Conservation (phyloP, 257 asterid genomes). For the Echium plantagineum region DNA sequence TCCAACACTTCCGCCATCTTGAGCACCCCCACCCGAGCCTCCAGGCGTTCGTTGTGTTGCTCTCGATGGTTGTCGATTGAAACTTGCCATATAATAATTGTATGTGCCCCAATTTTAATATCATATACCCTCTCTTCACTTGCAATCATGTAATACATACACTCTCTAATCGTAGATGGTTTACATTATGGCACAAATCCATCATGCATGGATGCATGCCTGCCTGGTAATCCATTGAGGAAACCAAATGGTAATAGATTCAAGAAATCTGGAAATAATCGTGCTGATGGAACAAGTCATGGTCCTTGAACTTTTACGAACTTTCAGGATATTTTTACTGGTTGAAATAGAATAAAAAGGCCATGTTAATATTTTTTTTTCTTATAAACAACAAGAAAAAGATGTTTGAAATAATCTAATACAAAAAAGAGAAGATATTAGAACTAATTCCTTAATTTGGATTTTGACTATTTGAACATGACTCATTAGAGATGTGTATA, state of each 20-base stretch:
- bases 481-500: too few species aligned
- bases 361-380: too few species aligned
- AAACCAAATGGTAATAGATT: background rate
- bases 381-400: background rate
- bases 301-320: background rate
- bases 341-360: background rate
- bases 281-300: slow-evolving; percentile 1
- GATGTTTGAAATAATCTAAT: background rate
- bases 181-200: background rate
- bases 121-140: too few species aligned
- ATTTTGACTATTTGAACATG: too few species aligned
- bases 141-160: background rate
- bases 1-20: background rate
- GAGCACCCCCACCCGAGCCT: slow-evolving; percentile 1
- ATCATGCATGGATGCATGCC: background rate
- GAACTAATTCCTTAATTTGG: too few species aligned
- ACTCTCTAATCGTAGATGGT: too few species aligned
- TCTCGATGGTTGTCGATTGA: slow-evolving; percentile 47
- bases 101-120: background rate
- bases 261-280: background rate
- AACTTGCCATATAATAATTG: slow-evolving; percentile 31
- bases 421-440: too few species aligned
- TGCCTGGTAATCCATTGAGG: background rate
- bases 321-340: background rate
- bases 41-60: slow-evolving; percentile 27